These are phyloP conservation scores for Gentiana dahurica DNA, from an alignment of 257 asterid species.

Conservation along the genomic window DNA sequence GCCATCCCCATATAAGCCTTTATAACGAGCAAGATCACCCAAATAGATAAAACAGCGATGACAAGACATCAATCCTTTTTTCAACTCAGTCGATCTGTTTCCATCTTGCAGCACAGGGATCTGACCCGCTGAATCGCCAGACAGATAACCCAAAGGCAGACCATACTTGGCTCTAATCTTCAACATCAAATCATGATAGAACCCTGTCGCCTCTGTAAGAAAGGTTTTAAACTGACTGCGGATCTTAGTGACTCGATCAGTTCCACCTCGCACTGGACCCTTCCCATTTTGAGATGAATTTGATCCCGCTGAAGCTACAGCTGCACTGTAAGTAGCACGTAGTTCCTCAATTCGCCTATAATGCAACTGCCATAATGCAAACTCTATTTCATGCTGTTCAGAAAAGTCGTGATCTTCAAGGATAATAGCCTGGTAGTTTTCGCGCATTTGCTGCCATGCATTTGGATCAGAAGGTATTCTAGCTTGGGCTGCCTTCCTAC, in stretches of 20 bases:
- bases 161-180: constrained; percentile 82
- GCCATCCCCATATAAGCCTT: constrained; percentile 87
- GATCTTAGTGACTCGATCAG: constrained; percentile 67
- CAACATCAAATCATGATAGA: constrained; percentile 91
- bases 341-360: constrained; percentile 90
- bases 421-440: constrained; percentile 78
- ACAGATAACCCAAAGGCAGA: constrained; percentile 54
- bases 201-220: constrained; percentile 92
- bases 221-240: constrained; percentile 81
- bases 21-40: constrained; percentile 97
- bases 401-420: constrained; percentile 89
- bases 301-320: constrained; percentile 50
- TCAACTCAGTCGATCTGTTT: constrained; percentile 46
- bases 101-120: constrained; percentile 52
- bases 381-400: constrained; percentile 79
- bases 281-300: constrained; percentile 64
- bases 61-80: constrained; percentile 77
- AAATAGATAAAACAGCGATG: constrained; percentile 89
- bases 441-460: constrained; percentile 94
- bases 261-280: constrained; percentile 48
- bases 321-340: constrained; percentile 58
- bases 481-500: constrained; percentile 78
- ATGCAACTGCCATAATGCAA: constrained; percentile 91
- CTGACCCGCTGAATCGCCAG: constrained; percentile 60
- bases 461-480: constrained; percentile 88